Percentiles rank a stretch among this genome's conserved stretches.
phyloP scores from a whole-genome alignment of 805 yeast species.

The Metschnikowia gelsemii region DNA sequence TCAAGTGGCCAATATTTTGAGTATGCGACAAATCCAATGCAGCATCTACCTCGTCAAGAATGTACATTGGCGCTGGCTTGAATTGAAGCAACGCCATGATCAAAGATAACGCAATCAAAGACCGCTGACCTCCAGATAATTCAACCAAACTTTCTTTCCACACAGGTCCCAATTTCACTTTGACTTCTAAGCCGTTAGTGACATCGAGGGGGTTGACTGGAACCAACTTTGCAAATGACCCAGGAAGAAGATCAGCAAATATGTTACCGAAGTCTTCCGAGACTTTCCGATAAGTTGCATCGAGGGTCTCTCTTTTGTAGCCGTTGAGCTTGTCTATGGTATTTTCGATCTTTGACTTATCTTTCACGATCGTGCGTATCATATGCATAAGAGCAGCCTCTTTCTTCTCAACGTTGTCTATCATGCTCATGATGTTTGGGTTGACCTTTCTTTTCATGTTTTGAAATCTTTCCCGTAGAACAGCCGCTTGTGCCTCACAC shows the following conservation, averaged over 20 bases:
- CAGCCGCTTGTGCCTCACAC: constrained; percentile 54
- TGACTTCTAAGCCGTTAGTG: constrained; percentile 86
- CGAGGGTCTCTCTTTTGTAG: constrained; percentile 78
- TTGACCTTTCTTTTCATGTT: constrained; percentile 81
- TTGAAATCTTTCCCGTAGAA: constrained; percentile 57
- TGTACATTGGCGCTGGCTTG: constrained; percentile 98
- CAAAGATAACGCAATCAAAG: constrained; percentile 86
- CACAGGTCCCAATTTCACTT: constrained; percentile 82
- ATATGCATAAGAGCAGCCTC: constrained; percentile 72
- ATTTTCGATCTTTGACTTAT: constrained; percentile 83
- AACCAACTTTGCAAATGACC: constrained; percentile 84
- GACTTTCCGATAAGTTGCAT: constrained; percentile 84
- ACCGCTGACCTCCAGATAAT: constrained; percentile 95
- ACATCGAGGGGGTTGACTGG: constrained; percentile 79
- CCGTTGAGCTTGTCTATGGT: constrained; percentile 81
- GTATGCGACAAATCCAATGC: constrained; percentile 97
- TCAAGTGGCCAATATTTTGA: constrained; percentile 94
- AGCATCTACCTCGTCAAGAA: constrained; percentile 96
- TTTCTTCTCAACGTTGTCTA: constrained; percentile 87
- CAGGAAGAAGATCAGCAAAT: constrained; percentile 84
- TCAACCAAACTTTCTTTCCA: constrained; percentile 97
- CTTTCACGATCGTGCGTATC: constrained; percentile 85
- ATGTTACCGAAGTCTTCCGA: constrained; percentile 86
- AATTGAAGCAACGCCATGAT: constrained; percentile 90
- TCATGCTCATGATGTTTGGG: constrained; percentile 83